Percentiles rank a stretch among this genome's conserved stretches.
These are phyloP conservation scores for Beauveria bassiana DNA, from an alignment of 2,329 filamentous ascomycete genomes.

Conservation along the genomic window DNA sequence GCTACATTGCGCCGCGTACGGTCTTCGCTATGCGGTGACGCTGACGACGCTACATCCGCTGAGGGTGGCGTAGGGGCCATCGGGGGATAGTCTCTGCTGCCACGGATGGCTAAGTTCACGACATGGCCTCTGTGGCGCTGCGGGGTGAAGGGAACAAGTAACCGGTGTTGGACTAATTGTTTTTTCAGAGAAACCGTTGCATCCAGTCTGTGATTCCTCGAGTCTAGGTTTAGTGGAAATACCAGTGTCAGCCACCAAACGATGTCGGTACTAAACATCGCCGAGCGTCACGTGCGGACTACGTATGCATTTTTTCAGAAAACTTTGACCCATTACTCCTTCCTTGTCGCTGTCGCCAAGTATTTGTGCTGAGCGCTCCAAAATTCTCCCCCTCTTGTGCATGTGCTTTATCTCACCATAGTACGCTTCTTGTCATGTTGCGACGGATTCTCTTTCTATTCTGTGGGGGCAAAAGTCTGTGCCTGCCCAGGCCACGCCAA, in stretches of 20 bases:
- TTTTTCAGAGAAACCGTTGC: not conserved
- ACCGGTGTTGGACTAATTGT: not conserved
- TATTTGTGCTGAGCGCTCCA: not conserved
- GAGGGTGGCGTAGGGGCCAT: conserved; percentile 26
- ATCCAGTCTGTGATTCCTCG: not conserved
- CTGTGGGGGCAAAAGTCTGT: not conserved
- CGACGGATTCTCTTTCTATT: not conserved
- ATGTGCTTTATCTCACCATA: not conserved
- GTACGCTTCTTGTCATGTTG: not conserved
- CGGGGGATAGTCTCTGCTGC: conserved; percentile 4
- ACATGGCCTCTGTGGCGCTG: conserved; percentile 9
- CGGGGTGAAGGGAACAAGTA: not conserved
- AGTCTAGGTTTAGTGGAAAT: conserved; percentile 1
- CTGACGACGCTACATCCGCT: conserved; percentile 19
- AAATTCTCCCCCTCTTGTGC: not conserved
- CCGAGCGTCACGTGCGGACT: conserved; percentile 6
- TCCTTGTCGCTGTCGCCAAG: not conserved
- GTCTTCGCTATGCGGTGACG: conserved; percentile 19
- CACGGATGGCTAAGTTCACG: conserved; percentile 3
- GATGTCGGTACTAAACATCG: conserved; percentile 8
- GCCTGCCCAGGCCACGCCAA: not conserved
- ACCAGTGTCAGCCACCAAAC: not conserved
- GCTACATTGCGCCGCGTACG: conserved; percentile 30
- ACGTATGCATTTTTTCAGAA: not conserved
- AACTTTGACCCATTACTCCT: not conserved